Percentiles rank a stretch among this genome's conserved stretches.
Conservation (phyloP, 2,329 filamentous ascomycete genomes). For the Ophidiomyces ophidiicola region DNA sequence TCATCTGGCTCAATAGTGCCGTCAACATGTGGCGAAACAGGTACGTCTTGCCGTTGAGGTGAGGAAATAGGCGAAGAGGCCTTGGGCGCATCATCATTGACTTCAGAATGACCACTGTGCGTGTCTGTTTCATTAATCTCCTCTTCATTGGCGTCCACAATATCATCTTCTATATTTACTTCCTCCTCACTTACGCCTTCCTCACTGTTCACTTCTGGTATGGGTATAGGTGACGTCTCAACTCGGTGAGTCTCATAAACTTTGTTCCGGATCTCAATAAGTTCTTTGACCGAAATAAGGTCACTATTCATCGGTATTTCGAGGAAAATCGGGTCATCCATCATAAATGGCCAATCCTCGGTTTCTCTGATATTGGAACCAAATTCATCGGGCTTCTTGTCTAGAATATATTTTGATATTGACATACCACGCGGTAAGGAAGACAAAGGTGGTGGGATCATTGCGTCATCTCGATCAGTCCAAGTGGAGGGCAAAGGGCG, state of each 20-base stretch:
- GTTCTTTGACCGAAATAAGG: slow-evolving; percentile 34
- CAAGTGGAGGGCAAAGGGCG: slow-evolving; percentile 21
- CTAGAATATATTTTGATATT: slow-evolving; percentile 40
- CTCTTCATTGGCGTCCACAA: neutral
- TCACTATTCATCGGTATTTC: slow-evolving; percentile 33
- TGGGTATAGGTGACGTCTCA: slow-evolving; percentile 5
- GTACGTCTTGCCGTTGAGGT: too few relatives aligned
- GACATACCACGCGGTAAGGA: slow-evolving; percentile 29
- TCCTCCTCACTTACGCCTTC: slow-evolving; percentile 3
- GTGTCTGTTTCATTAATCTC: neutral
- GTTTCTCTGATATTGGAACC: slow-evolving; percentile 39
- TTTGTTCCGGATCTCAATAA: slow-evolving; percentile 29
- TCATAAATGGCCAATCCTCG: slow-evolving; percentile 39
- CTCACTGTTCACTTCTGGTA: slow-evolving; percentile 9
- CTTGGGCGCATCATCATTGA: neutral
- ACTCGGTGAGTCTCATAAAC: slow-evolving; percentile 21
- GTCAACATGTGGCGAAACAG: neutral
- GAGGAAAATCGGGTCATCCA: slow-evolving; percentile 40
- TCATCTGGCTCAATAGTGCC: too few relatives aligned
- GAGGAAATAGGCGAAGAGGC: neutral
- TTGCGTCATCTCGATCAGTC: slow-evolving; percentile 20
- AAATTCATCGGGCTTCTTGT: slow-evolving; percentile 34
- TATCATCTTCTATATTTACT: slow-evolving; percentile 1
- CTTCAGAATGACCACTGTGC: slow-evolving; percentile 1
- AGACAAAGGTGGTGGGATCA: slow-evolving; percentile 16